A percentile compares a stretch with the other conserved stretches of the same genome.
Evolutionary conservation across 2,329 filamentous ascomycete genomes (phyloP).

Genomic region (Daldinia eschscholtzii): DNA sequence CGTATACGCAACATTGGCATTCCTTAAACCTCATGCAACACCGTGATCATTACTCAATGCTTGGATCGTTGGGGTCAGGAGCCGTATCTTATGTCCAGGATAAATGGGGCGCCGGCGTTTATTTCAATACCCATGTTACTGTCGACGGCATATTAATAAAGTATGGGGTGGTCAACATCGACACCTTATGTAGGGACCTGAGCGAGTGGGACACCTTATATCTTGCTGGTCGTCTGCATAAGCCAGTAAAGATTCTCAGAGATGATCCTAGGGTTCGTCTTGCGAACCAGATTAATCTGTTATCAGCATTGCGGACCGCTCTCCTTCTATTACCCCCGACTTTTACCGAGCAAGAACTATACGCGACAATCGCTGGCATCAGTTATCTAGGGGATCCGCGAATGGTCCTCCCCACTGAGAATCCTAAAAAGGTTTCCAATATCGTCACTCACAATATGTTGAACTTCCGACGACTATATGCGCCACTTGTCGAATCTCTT

Average conservation of each 20-base stretch:
- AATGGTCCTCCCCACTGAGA: conserved; percentile 90
- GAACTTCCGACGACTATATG: conserved; percentile 92
- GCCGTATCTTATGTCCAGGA: conserved; percentile 89
- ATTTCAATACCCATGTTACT: conserved; percentile 96
- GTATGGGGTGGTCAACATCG: conserved; percentile 95
- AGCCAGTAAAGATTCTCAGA: conserved; percentile 93
- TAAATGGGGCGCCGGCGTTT: conserved; percentile 89
- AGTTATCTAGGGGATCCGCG: conserved; percentile 97
- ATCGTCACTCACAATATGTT: conserved; percentile 92
- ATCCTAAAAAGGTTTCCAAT: conserved; percentile 91
- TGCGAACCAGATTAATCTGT: conserved; percentile 94
- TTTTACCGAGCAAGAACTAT: conserved; percentile 90
- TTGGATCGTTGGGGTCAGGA: conserved; percentile 86
- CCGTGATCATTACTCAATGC: conserved; percentile 89
- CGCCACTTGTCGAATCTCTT: conserved; percentile 87
- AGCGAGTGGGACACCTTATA: conserved; percentile 95
- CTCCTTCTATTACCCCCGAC: conserved; percentile 84
- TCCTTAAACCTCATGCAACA: conserved; percentile 91
- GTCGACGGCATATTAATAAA: conserved; percentile 97
- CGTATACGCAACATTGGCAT: conserved; percentile 96
- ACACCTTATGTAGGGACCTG: conserved; percentile 88
- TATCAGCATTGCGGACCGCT: conserved; percentile 90
- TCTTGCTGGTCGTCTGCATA: conserved; percentile 94
- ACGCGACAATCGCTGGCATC: conserved; percentile 90
- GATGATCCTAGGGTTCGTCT: conserved; percentile 93